These are phyloP conservation scores for Lachancea thermotolerans DNA, from an alignment of 805 yeast genomes.

Conservation along the genomic window DNA sequence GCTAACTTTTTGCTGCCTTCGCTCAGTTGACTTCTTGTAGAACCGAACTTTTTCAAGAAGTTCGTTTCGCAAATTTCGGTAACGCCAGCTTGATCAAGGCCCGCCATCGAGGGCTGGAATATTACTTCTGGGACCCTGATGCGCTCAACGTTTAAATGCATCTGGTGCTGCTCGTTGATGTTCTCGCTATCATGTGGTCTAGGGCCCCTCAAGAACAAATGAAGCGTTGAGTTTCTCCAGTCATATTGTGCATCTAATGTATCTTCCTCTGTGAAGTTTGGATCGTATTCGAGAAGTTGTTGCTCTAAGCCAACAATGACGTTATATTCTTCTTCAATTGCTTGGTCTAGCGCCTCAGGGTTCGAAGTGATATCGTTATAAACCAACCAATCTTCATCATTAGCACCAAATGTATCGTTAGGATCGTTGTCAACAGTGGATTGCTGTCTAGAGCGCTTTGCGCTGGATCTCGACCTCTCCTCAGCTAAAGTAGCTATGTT, in stretches of 20 bases:
- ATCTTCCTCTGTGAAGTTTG: constrained; percentile 78
- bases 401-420: constrained; percentile 88
- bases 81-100: constrained; percentile 94
- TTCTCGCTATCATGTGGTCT: constrained; percentile 76
- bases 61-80: constrained; percentile 67
- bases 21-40: constrained; percentile 41
- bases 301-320: constrained; percentile 59
- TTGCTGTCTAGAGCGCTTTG: constrained; percentile 47
- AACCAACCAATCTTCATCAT: constrained; percentile 92
- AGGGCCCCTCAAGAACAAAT: constrained; percentile 85
- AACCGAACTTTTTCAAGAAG: constrained; percentile 54
- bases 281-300: constrained; percentile 73
- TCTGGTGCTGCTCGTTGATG: constrained; percentile 80
- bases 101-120: constrained; percentile 90
- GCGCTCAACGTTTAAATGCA: constrained; percentile 86
- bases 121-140: constrained; percentile 86
- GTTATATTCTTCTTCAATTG: constrained; percentile 66
- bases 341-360: constrained; percentile 61
- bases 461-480: constrained; percentile 37
- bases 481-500: constrained; percentile 84
- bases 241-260: constrained; percentile 75
- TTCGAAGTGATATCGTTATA: constrained; percentile 75
- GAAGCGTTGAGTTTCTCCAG: constrained; percentile 76
- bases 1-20: constrained; percentile 20
- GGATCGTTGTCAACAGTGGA: constrained; percentile 84